phyloP scores from a whole-genome alignment of 805 yeast species.

The Ogataea wickerhamii region DNA sequence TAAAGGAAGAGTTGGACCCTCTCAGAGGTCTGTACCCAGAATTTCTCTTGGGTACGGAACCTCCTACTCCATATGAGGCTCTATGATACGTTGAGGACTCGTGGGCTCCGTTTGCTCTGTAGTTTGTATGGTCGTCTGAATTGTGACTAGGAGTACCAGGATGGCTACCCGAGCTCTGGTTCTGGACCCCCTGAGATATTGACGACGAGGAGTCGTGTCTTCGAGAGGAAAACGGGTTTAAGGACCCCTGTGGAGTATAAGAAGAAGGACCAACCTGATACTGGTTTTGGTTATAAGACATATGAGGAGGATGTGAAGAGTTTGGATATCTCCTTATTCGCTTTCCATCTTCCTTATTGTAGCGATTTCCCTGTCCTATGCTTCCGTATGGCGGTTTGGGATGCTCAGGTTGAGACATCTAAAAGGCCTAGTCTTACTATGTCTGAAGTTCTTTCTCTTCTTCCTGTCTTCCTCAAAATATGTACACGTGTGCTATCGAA shows the following conservation, averaged over 20 bases:
- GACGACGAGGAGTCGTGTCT: slow-evolving; percentile 16
- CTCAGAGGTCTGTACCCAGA: slow-evolving; percentile 19
- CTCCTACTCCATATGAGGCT: slow-evolving; percentile 11
- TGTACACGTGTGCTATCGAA: background rate
- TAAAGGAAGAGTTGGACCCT: slow-evolving; percentile 9
- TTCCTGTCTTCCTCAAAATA: too few relatives aligned
- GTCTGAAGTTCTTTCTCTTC: too few relatives aligned
- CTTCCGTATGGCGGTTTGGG: slow-evolving; percentile 14
- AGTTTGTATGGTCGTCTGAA: slow-evolving; percentile 3
- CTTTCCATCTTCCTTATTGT: slow-evolving; percentile 25
- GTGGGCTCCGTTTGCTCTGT: slow-evolving; percentile 12
- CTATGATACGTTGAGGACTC: slow-evolving; percentile 12
- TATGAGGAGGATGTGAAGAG: slow-evolving; percentile 14
- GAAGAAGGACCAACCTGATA: slow-evolving; percentile 16
- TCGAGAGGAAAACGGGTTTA: slow-evolving; percentile 32
- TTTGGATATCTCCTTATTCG: slow-evolving; percentile 23
- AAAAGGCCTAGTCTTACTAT: background rate
- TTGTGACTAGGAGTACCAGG: slow-evolving; percentile 11
- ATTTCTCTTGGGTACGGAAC: slow-evolving; percentile 12
- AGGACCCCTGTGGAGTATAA: slow-evolving; percentile 19
- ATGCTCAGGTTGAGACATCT: slow-evolving; percentile 22
- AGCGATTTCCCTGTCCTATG: slow-evolving; percentile 16
- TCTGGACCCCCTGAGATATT: background rate
- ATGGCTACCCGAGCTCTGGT: background rate
- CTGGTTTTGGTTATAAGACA: slow-evolving; percentile 7